Conservation (phyloP, 495 filamentous ascomycete genomes). For the Tuber calosporum region DNA sequence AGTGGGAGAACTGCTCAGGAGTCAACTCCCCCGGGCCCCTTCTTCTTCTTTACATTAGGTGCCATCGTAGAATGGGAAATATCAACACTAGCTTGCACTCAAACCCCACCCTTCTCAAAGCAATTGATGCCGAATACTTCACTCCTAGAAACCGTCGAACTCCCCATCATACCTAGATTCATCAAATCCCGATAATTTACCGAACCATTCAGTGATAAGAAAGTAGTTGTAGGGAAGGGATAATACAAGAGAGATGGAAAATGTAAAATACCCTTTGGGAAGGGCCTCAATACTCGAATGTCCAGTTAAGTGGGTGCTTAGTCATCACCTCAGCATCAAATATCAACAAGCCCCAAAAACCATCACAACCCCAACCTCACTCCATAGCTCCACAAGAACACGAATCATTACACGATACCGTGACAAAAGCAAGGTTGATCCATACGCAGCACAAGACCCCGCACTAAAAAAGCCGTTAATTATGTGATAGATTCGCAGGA, state of each 20-base stretch:
- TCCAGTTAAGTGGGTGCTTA: background rate
- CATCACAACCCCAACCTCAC: background rate
- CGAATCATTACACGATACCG: too few species aligned
- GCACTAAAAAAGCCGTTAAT: background rate
- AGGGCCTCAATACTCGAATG: background rate
- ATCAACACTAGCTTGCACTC: background rate
- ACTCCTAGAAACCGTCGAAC: background rate
- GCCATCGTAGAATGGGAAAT: background rate
- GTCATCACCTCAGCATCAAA: background rate
- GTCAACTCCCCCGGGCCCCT: background rate
- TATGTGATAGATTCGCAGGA: background rate
- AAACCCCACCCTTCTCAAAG: background rate
- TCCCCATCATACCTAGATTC: background rate
- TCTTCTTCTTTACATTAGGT: background rate
- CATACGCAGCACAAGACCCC: background rate
- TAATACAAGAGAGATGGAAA: background rate
- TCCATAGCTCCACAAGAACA: background rate
- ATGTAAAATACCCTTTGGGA: background rate
- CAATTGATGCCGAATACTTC: background rate
- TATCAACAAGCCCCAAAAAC: background rate
- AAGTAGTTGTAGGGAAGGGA: background rate
- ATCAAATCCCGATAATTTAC: background rate
- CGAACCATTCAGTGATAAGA: background rate
- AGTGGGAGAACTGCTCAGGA: background rate
- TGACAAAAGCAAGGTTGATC: background rate